Conservation (phyloP, 192 early-diverging fungal genomes). For the Mortierella hygrophila region DNA sequence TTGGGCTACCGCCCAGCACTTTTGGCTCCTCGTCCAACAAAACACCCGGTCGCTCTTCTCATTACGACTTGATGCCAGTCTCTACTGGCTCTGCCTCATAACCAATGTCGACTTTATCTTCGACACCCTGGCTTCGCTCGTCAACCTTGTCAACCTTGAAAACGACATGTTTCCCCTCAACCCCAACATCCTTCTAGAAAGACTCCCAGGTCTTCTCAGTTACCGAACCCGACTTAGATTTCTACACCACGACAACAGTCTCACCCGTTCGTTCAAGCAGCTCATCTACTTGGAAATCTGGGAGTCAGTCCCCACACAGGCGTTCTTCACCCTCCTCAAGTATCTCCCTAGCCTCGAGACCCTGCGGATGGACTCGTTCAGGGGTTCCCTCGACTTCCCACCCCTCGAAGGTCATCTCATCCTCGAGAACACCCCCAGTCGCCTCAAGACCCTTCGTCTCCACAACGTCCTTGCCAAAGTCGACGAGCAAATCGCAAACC, state of each 20-base stretch:
- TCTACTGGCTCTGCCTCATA: neutral
- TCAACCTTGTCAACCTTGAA: neutral
- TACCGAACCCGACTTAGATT: neutral
- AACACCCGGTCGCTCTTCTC: neutral
- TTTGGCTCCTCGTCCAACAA: neutral
- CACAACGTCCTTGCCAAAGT: neutral
- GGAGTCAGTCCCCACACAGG: neutral
- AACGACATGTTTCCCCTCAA: neutral
- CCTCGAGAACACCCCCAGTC: neutral
- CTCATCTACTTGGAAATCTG: neutral
- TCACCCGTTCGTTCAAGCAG: neutral
- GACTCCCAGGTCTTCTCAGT: neutral
- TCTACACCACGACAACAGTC: neutral
- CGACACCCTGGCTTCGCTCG: neutral
- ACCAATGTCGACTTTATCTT: neutral
- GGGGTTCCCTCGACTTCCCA: neutral
- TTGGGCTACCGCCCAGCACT: neutral
- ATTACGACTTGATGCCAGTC: neutral
- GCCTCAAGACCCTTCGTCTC: neutral
- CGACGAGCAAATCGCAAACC: neutral
- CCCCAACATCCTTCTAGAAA: neutral
- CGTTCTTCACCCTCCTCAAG: conserved; percentile 6
- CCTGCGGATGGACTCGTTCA: neutral
- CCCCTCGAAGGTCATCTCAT: neutral
- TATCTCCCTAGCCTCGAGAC: neutral